These are phyloP conservation scores for Inga laurina DNA, from an alignment of 306 rosid genomes.

Conservation along the genomic window DNA sequence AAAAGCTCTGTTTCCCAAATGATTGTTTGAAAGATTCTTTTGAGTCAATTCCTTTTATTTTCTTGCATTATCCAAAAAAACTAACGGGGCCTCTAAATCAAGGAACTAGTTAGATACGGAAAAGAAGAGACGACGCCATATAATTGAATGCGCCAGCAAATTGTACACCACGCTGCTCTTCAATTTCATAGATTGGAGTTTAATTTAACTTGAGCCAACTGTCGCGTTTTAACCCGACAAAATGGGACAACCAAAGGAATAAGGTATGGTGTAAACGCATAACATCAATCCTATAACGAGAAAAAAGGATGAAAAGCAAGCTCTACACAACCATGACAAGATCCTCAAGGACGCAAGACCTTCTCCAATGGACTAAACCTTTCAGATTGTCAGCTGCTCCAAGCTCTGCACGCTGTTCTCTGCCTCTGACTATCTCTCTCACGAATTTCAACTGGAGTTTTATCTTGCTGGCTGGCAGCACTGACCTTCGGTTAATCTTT, in stretches of 20 bases:
- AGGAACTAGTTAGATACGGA: not conserved
- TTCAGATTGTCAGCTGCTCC: constrained; percentile 70
- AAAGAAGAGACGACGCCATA: not conserved
- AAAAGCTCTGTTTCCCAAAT: too few relatives aligned
- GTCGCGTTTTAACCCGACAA: constrained; percentile 52
- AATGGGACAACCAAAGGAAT: constrained; percentile 6
- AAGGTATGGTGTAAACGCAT: constrained; percentile 21
- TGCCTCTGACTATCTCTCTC: constrained; percentile 36
- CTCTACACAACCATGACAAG: constrained; percentile 53
- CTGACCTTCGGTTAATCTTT: constrained; percentile 27
- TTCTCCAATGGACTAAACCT: not conserved
- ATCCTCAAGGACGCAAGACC: constrained; percentile 41
- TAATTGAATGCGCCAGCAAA: not conserved
- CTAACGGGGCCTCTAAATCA: not conserved
- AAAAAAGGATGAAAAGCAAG: constrained; percentile 35
- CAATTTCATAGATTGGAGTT: constrained; percentile 45
- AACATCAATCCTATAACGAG: constrained; percentile 46
- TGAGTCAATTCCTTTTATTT: too few relatives aligned
- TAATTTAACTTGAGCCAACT: constrained; percentile 64
- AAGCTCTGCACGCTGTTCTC: constrained; percentile 49
- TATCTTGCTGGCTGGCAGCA: constrained; percentile 32
- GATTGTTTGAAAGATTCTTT: too few relatives aligned
- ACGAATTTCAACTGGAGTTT: constrained; percentile 39
- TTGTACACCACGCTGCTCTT: constrained; percentile 26
- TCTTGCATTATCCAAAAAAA: too few relatives aligned